Evolutionary conservation across 257 asterid genomes (phyloP).

Genomic region (Cordia subcordata): DNA sequence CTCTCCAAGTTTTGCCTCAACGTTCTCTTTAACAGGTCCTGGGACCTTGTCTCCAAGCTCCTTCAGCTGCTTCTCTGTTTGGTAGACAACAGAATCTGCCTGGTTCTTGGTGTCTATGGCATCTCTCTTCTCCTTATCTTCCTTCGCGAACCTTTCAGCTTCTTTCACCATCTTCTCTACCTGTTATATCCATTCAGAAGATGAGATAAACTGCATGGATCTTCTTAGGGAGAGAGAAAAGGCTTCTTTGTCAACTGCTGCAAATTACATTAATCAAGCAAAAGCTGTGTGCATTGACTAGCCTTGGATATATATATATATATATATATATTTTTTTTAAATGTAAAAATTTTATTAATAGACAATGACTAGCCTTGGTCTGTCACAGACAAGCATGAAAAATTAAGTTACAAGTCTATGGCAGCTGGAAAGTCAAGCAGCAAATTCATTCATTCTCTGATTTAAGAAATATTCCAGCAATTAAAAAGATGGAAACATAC

Average conservation of each 20-base stretch:
- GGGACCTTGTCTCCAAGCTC: slow-evolving; percentile 20
- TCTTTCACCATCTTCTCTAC: slow-evolving; percentile 36
- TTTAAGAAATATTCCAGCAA: not conserved
- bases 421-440: too few species aligned
- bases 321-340: too few species aligned
- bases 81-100: slow-evolving; percentile 31
- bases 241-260: too few species aligned
- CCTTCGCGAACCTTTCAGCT: slow-evolving; percentile 12
- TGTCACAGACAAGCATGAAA: too few species aligned
- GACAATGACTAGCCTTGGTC: too few species aligned
- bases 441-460: too few species aligned
- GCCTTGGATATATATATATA: too few species aligned
- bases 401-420: too few species aligned
- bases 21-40: slow-evolving; percentile 11
- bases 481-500: slow-evolving; percentile 20
- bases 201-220: not conserved
- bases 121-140: slow-evolving; percentile 17
- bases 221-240: not conserved
- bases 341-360: too few species aligned
- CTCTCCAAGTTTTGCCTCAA: slow-evolving; percentile 51
- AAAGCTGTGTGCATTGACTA: too few species aligned
- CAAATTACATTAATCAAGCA: too few species aligned
- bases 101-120: slow-evolving; percentile 43
- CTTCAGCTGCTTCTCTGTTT: slow-evolving; percentile 10
- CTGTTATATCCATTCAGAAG: slow-evolving; percentile 26